Percentiles rank a stretch among this genome's conserved stretches.
Evolutionary conservation across 441 rosid species (phyloP).

Genomic region (Raphanus hybrid): DNA sequence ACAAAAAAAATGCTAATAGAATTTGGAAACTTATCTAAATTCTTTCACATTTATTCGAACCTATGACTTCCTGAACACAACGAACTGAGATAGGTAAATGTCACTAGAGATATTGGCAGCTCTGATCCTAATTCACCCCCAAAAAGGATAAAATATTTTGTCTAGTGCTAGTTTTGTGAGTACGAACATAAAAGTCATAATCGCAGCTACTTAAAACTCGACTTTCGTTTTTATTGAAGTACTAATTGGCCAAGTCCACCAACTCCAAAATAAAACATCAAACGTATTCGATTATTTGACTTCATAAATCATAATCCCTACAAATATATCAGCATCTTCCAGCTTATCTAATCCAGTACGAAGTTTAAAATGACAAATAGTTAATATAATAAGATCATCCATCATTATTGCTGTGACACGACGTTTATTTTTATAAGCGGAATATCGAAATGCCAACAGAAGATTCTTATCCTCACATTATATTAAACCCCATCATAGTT

Average conservation of each 20-base stretch:
- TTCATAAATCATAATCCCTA: neutral
- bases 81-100: neutral
- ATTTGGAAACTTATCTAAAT: neutral
- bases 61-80: neutral
- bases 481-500: constrained; percentile 29
- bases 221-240: neutral
- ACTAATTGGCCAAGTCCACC: constrained; percentile 1
- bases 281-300: neutral
- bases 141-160: neutral
- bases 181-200: neutral
- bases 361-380: constrained; percentile 4
- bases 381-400: constrained; percentile 9
- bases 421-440: neutral
- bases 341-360: constrained; percentile 24
- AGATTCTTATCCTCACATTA: constrained; percentile 30
- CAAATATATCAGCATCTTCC: constrained; percentile 11
- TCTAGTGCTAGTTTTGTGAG: neutral
- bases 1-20: neutral
- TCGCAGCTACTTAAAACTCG: neutral
- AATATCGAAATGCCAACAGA: constrained; percentile 17
- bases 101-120: neutral
- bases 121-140: neutral
- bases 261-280: neutral
- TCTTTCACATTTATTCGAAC: neutral
- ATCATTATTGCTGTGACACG: constrained; percentile 33